These are phyloP conservation scores for Theobroma cacao DNA, from an alignment of 345 rosid genomes.

Conservation along the genomic window DNA sequence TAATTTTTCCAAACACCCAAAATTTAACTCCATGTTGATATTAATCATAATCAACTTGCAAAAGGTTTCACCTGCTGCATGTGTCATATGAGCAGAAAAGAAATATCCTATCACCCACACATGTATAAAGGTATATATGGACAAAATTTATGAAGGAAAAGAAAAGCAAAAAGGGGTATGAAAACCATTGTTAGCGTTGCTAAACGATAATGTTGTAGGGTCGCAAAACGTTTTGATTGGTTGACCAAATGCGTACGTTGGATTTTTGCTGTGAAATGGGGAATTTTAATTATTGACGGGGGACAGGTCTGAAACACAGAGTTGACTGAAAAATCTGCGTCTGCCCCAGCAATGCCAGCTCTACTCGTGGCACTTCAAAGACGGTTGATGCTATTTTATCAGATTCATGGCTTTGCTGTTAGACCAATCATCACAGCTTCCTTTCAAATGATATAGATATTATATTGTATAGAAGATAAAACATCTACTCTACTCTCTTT, in stretches of 20 bases:
- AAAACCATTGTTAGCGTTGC: too few relatives aligned
- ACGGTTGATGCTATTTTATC: neutral
- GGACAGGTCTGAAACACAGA: neutral
- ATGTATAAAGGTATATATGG: too few relatives aligned
- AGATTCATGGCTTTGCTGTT: neutral
- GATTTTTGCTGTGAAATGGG: neutral
- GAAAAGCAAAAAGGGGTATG: too few relatives aligned
- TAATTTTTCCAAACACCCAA: neutral
- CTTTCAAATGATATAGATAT: neutral
- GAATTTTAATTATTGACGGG: neutral
- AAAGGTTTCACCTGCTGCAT: too few relatives aligned
- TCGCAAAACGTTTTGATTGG: neutral
- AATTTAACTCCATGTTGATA: neutral
- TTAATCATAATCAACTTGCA: neutral
- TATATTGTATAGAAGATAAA: neutral
- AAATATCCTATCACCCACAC: neutral
- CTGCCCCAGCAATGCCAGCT: neutral
- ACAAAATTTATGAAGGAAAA: neutral
- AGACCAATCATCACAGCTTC: neutral
- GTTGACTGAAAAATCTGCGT: neutral
- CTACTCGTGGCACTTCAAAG: neutral
- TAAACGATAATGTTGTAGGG: neutral
- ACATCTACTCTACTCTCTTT: neutral
- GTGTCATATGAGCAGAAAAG: too few relatives aligned
- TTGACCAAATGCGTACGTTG: neutral